Evolutionary conservation across 148 eudicot species (phyloP).

Genomic region (Linanthus parryae): DNA sequence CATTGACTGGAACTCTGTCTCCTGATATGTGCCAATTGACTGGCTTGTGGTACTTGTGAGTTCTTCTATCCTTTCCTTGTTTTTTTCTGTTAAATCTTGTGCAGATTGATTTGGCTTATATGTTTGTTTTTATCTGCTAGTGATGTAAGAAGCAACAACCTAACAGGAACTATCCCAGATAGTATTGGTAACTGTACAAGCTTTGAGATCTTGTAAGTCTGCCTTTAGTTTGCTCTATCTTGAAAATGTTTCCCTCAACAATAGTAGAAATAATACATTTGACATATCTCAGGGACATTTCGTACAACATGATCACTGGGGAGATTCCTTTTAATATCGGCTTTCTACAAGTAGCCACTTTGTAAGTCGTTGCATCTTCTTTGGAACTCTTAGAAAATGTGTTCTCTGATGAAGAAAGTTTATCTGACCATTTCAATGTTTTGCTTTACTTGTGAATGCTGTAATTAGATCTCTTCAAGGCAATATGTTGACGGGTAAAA

Average conservation of each 20-base stretch:
- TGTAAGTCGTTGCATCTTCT: slow-evolving; percentile 24
- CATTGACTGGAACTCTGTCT: slow-evolving; percentile 56
- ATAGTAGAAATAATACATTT: background rate
- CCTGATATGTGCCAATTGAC: slow-evolving; percentile 77
- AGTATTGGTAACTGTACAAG: slow-evolving; percentile 65
- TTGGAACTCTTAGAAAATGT: background rate
- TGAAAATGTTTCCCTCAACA: background rate
- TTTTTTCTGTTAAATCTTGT: background rate
- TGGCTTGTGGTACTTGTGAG: slow-evolving; percentile 79
- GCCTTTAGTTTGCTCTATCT: background rate
- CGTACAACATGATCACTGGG: slow-evolving; percentile 55
- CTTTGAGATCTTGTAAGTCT: slow-evolving; percentile 53
- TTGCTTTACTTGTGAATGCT: background rate
- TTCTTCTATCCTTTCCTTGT: background rate
- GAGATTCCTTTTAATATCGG: slow-evolving; percentile 65
- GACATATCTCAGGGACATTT: slow-evolving; percentile 38
- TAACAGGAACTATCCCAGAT: slow-evolving; percentile 54
- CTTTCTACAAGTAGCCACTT: slow-evolving; percentile 66
- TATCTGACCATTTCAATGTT: background rate
- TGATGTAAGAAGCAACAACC: slow-evolving; percentile 57
- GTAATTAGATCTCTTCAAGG: slow-evolving; percentile 51
- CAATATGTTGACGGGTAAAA: slow-evolving; percentile 47
- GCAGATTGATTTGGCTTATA: background rate
- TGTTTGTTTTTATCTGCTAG: slow-evolving; percentile 15
- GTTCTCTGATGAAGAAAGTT: background rate